These are phyloP conservation scores for Eucalyptus viminalis DNA, from an alignment of 345 rosid genomes.

Conservation along the genomic window DNA sequence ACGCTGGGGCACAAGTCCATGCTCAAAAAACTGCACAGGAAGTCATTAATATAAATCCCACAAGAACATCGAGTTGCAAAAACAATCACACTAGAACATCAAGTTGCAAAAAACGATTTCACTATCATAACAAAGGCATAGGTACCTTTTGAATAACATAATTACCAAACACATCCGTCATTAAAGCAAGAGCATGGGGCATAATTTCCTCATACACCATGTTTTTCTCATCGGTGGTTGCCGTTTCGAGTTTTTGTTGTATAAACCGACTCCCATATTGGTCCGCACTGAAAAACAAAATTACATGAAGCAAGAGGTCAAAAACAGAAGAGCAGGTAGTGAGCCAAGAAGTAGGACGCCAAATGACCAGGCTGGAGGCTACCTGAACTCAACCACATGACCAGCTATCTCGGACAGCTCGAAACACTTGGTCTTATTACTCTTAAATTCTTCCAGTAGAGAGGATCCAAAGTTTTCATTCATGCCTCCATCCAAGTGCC, in stretches of 20 bases:
- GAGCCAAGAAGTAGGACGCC: not conserved
- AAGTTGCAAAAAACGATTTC: not conserved
- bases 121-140: not conserved
- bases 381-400: constrained; percentile 77
- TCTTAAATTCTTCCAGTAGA: constrained; percentile 65
- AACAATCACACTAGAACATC: not conserved
- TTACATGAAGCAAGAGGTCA: not conserved
- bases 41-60: not conserved
- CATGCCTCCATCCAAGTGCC: constrained; percentile 47
- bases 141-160: constrained; percentile 59
- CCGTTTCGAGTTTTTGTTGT: constrained; percentile 56
- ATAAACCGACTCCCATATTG: constrained; percentile 66
- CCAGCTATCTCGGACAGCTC: constrained; percentile 64
- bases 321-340: not conserved
- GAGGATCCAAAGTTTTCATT: constrained; percentile 47
- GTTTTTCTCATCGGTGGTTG: constrained; percentile 38
- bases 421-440: constrained; percentile 51
- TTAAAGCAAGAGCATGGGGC: constrained; percentile 49
- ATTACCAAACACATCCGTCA: constrained; percentile 71
- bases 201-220: constrained; percentile 52
- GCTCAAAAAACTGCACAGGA: constrained; percentile 46
- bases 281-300: constrained; percentile 38
- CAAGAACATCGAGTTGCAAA: not conserved
- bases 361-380: not conserved
- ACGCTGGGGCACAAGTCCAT: constrained; percentile 46